phyloP scores from a whole-genome alignment of 2,329 filamentous ascomycete genomes.

The Fusarium nanum region DNA sequence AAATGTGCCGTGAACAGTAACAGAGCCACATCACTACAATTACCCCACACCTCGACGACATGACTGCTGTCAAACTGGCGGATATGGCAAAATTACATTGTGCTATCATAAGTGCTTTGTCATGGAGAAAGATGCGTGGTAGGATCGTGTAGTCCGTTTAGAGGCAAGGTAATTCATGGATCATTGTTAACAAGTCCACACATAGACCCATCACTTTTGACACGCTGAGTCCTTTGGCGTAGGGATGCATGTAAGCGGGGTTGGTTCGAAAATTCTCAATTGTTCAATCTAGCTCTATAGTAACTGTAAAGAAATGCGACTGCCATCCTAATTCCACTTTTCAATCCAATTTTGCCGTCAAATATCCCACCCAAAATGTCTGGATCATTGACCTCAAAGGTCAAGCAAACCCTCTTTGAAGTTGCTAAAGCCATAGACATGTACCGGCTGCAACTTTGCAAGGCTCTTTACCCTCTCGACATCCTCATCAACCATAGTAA shows the following conservation, averaged over 20 bases:
- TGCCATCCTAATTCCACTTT: not conserved
- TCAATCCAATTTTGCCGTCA: not conserved
- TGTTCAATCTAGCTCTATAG: conserved; percentile 1
- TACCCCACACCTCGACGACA: not conserved
- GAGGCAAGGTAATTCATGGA: not conserved
- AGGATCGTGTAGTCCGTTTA: not conserved
- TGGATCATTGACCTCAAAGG: not conserved
- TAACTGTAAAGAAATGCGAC: not conserved
- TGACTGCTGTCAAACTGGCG: not conserved
- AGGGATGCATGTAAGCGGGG: too few relatives aligned
- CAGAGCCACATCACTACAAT: not conserved
- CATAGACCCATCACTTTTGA: not conserved
- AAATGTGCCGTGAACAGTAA: not conserved
- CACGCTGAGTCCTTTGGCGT: not conserved
- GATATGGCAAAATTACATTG: not conserved
- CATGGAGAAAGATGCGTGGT: not conserved
- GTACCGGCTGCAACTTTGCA: conserved; percentile 1
- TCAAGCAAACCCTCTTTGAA: not conserved
- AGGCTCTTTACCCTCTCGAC: not conserved
- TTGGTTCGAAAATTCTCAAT: not conserved
- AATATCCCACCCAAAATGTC: not conserved
- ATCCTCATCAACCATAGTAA: not conserved
- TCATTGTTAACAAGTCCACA: not conserved
- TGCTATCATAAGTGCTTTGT: not conserved
- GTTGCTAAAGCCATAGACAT: conserved; percentile 4